phyloP scores from a whole-genome alignment of 2,329 filamentous ascomycete species.

The Alternaria sp. region DNA sequence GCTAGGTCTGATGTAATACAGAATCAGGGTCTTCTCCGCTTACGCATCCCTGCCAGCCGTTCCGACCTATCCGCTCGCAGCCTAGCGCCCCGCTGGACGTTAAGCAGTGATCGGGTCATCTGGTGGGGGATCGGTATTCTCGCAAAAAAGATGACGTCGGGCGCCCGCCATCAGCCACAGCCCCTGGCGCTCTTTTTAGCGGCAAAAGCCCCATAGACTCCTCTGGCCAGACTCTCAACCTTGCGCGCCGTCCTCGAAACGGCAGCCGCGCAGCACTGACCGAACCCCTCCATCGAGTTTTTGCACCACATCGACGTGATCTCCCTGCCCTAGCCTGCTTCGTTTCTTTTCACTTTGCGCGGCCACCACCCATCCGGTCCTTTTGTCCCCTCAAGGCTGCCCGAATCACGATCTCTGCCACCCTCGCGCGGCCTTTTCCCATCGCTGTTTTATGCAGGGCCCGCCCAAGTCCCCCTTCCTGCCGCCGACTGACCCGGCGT shows the following conservation, averaged over 20 bases:
- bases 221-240: constrained; percentile 14
- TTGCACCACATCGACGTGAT: constrained; percentile 15
- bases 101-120: constrained; percentile 20
- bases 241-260: constrained; percentile 21
- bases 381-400: not conserved
- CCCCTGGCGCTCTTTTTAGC: constrained; percentile 18
- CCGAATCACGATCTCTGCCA: not conserved
- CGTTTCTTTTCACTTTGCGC: constrained; percentile 9
- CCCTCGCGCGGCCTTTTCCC: not conserved
- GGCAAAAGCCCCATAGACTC: constrained; percentile 2
- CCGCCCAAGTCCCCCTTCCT: constrained; percentile 5
- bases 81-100: constrained; percentile 9
- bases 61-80: not conserved
- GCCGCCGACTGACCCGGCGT: constrained; percentile 12
- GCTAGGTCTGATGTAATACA: constrained; percentile 29
- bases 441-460: constrained; percentile 12
- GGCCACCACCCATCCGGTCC: constrained; percentile 5
- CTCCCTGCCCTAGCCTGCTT: constrained; percentile 5
- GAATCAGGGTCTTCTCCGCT: constrained; percentile 30
- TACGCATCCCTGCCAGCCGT: constrained; percentile 8
- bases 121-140: constrained; percentile 18
- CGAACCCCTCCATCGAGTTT: constrained; percentile 19
- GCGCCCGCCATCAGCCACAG: constrained; percentile 15
- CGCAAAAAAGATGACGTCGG: constrained; percentile 20
- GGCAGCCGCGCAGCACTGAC: constrained; percentile 14